Evolutionary conservation across 2,329 filamentous ascomycete genomes (phyloP).

Genomic region (Chlorencoelia australis): DNA sequence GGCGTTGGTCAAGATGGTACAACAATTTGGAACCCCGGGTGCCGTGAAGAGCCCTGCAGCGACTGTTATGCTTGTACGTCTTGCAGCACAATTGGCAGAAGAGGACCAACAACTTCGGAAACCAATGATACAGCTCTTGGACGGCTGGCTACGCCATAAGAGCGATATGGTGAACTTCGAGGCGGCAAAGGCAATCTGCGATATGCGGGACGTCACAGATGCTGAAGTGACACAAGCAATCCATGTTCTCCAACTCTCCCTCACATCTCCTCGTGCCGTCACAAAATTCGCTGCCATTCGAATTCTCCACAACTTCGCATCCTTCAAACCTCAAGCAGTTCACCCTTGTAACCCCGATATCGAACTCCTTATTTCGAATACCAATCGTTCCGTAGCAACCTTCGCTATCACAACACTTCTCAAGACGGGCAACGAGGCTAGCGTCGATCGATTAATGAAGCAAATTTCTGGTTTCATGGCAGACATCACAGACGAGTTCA

Average conservation of each 20-base stretch:
- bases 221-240: constrained; percentile 86
- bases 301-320: constrained; percentile 91
- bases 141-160: constrained; percentile 96
- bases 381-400: constrained; percentile 93
- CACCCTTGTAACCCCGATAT: constrained; percentile 95
- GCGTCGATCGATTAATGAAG: constrained; percentile 95
- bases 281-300: constrained; percentile 96
- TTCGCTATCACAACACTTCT: constrained; percentile 97
- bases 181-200: constrained; percentile 94
- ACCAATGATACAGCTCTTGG: constrained; percentile 94
- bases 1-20: constrained; percentile 99
- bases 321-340: constrained; percentile 90
- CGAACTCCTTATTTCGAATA: constrained; percentile 91
- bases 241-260: constrained; percentile 90
- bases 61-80: constrained; percentile 80
- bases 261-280: constrained; percentile 88
- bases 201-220: constrained; percentile 87
- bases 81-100: constrained; percentile 88
- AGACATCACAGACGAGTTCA: constrained; percentile 98
- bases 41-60: constrained; percentile 93
- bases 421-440: constrained; percentile 96
- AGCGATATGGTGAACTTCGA: constrained; percentile 99
- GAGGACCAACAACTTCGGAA: constrained; percentile 82
- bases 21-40: constrained; percentile 87
- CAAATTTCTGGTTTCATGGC: constrained; percentile 98